A percentile compares a stretch with the other conserved stretches of the same genome.
phyloP scores from a whole-genome alignment of 352 stramenopile species.

The Thalassiosira exigua region DNA sequence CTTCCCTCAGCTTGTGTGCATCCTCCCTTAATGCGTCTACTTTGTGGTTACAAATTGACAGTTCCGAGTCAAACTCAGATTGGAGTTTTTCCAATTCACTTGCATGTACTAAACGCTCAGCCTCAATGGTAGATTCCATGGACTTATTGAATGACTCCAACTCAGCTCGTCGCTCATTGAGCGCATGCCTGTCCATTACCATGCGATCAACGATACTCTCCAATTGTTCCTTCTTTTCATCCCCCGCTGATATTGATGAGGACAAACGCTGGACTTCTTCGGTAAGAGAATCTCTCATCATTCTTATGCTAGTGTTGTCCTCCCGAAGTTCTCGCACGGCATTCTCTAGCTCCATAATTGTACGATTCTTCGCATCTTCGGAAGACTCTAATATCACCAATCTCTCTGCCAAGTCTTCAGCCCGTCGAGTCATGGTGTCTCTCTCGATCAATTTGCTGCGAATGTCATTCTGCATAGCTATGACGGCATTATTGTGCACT shows the following conservation, averaged over 20 bases:
- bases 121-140: slow-evolving; percentile 1
- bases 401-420: neutral
- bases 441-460: slow-evolving; percentile 16
- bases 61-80: slow-evolving; percentile 28
- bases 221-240: slow-evolving; percentile 21
- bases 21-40: slow-evolving; percentile 12
- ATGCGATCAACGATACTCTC: no score
- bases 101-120: slow-evolving; percentile 22
- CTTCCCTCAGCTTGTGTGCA: slow-evolving; percentile 14
- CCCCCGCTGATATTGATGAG: slow-evolving; percentile 24
- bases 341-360: neutral
- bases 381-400: neutral
- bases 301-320: slow-evolving; percentile 20
- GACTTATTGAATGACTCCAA: no score
- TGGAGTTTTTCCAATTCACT: slow-evolving; percentile 21
- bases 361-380: neutral
- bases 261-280: slow-evolving; percentile 35
- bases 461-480: slow-evolving; percentile 25
- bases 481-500: slow-evolving; percentile 6
- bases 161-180: no score
- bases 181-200: no score
- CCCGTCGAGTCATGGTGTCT: slow-evolving; percentile 10
- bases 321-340: slow-evolving; percentile 7
- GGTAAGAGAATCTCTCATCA: slow-evolving; percentile 13
- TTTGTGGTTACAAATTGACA: slow-evolving; percentile 6